A percentile compares a stretch with the other conserved stretches of the same genome.
These are phyloP conservation scores for Eutrema japonicum DNA, from an alignment of 345 rosid genomes.

Conservation along the genomic window DNA sequence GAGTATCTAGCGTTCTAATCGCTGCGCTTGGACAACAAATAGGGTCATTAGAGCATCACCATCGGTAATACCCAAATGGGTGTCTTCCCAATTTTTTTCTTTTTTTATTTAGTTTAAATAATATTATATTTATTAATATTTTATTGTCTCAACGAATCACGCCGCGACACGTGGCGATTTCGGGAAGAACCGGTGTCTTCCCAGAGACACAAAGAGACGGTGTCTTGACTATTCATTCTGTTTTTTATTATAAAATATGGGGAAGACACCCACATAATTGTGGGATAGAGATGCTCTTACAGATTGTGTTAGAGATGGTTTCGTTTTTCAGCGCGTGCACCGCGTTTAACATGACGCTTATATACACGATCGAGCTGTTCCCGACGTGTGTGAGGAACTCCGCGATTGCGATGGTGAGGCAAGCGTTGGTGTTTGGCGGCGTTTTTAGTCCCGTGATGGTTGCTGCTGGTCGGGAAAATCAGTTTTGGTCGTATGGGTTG, in stretches of 20 bases:
- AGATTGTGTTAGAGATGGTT: conserved; percentile 59
- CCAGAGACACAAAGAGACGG: no score
- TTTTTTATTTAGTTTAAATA: no score
- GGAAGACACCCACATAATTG: no score
- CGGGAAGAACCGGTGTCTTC: no score
- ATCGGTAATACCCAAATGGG: no score
- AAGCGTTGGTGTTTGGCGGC: conserved; percentile 60
- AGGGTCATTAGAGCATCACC: not conserved
- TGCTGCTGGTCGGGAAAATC: conserved; percentile 53
- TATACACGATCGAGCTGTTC: conserved; percentile 61
- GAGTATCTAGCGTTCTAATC: conserved; percentile 48
- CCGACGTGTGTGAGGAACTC: conserved; percentile 69
- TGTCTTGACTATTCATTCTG: no score
- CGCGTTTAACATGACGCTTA: conserved; percentile 45
- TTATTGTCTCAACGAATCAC: no score
- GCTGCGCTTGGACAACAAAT: conserved; percentile 21
- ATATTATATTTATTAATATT: no score
- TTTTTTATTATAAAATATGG: no score
- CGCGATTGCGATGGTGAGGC: conserved; percentile 61
- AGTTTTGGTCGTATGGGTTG: conserved; percentile 51
- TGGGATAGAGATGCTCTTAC: conserved; percentile 2
- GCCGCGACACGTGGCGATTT: no score
- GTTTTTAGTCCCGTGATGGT: conserved; percentile 60
- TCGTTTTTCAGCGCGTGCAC: conserved; percentile 63
- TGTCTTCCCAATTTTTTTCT: no score